Base-by-base conservation (phyloP, 2,329 filamentous ascomycete species). In the Aspergillus sp. region DNA sequence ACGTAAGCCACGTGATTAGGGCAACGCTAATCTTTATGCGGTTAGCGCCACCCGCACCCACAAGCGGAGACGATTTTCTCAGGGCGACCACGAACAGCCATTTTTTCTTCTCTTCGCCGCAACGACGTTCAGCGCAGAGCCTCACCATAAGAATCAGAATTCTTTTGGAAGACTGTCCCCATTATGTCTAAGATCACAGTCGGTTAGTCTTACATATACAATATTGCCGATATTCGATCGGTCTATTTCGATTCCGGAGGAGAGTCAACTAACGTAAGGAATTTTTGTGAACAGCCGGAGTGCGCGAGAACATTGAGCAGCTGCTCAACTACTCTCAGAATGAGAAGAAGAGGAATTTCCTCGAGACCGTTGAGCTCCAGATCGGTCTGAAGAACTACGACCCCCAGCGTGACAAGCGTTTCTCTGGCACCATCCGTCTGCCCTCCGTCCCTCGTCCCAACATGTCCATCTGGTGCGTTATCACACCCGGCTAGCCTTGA, bases 381-480 rank as follows among this genome's bases (percentile, higher is more conserved):
- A 93, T 94, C 80, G 88, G 88, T 73, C 83, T 94, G 72, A 94
- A 94, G 86, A 94, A 94, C 85, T 95, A 95, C 80, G 87, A 98
- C 73, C 91, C 93, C 70, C 81, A 97, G 85, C 91, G 93, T 88
- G 93, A 98, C 81, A 98, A 98, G 91, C 91, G 91, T 95, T 98
- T 98, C 91, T 94, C 88, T 49, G 93, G 93, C 76, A 97, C 93
- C 74, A 87, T 98, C 81, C 89, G 86, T 79, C 86, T 97, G 67
- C 90, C 91, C 61, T 80, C 82, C 67, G 80, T 97, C 63, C 93
- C 90, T 65, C 89, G 88, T 71, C 93, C 88, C 71, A 83, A 83
- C 79, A 93, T 94, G 88, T 75, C 72, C 77, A 83, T 94, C 78
- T 94, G 85, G 79, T 82, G 73, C 57, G 75, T 69, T 57, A 43